Base-by-base conservation (phyloP, 768 basidiomycete genomes). In the Termitomyces sp. region DNA sequence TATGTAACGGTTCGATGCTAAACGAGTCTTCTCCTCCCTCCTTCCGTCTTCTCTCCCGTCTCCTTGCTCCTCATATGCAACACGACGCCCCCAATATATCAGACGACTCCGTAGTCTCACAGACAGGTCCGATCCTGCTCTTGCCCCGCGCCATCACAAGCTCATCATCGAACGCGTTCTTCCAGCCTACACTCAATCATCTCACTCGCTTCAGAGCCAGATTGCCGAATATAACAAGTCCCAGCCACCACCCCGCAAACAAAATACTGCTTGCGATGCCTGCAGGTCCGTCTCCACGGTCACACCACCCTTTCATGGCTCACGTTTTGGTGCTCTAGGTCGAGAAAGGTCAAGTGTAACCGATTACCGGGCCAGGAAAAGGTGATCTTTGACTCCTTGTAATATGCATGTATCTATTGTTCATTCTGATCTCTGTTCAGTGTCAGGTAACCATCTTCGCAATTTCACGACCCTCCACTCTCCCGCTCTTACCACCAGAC, bases 191-290 rank as follows among this genome's bases (percentile, higher is more conserved):
- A 74, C 79, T 53, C 77, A 89, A 52, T 82, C 88, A 22, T 82
- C 79, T 8, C 82, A 80, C 58, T 79, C 84, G 46, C 80, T 89
- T 65, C 90, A 92, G 76, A 89, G 84, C 64, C 88, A 91, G 71
- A 87, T 90, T 54, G 87, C 90, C 65, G 89, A 92, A 66, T 80
- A 89, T 37, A 86, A 87, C 53, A 89, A 88, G 75, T 82, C 86
- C 0, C 79, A 90, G 0, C 88, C 91, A 1, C 88, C 90, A n/a
- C 89, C 91, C 6, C 77, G 93, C 57, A 93, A 92, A 69, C 93
- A 94, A 74, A 95, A 95, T 68, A 90, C 92, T 22, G 93, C 94
- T 27, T 95, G 93, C 72, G 93, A 95, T 76, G 89, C 89, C 53
- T 95, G 93, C 84, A 88, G 89, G 89, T 87, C 7, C 58, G 74